A percentile compares a stretch with the other conserved stretches of the same genome.
Conservation (phyloP, 768 basidiomycete genomes). For the Tylopilus felleus region DNA sequence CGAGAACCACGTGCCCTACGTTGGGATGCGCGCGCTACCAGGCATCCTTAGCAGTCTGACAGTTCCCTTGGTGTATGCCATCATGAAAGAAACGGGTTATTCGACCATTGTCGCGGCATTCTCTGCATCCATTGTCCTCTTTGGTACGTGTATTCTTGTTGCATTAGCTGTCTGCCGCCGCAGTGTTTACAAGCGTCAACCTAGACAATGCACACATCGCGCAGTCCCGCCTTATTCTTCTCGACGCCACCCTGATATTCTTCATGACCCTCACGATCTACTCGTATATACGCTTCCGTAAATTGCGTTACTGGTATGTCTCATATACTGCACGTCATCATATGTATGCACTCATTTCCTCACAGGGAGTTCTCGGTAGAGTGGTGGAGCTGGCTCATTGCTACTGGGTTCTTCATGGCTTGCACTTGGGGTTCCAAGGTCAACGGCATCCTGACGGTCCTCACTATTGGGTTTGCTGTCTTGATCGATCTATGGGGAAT, state of each 20-base stretch:
- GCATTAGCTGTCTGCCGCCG: background rate
- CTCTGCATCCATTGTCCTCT: slow-evolving; percentile 79
- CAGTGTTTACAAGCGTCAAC: slow-evolving; percentile 6
- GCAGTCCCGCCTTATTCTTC: slow-evolving; percentile 93
- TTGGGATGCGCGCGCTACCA: slow-evolving; percentile 90
- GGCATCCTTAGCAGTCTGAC: slow-evolving; percentile 91
- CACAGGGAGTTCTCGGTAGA: slow-evolving; percentile 77
- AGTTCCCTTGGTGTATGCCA: slow-evolving; percentile 85
- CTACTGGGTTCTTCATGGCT: slow-evolving; percentile 91
- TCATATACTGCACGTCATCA: background rate
- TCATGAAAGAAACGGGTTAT: slow-evolving; percentile 98
- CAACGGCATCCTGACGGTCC: slow-evolving; percentile 90
- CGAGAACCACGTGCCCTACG: slow-evolving; percentile 82
- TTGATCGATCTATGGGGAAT: slow-evolving; percentile 93
- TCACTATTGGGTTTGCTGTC: slow-evolving; percentile 87
- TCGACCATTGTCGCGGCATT: slow-evolving; percentile 89
- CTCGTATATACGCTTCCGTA: slow-evolving; percentile 90
- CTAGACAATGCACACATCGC: slow-evolving; percentile 94
- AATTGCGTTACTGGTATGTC: slow-evolving; percentile 81
- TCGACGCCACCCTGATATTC: slow-evolving; percentile 92
- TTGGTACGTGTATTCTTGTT: slow-evolving; percentile 57
- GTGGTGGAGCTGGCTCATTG: slow-evolving; percentile 94
- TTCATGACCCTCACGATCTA: slow-evolving; percentile 95
- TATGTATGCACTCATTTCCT: slow-evolving; percentile 2
- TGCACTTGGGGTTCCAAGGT: slow-evolving; percentile 98